Conservation (phyloP, 495 filamentous ascomycete species). For the Rhypophila decipiens region DNA sequence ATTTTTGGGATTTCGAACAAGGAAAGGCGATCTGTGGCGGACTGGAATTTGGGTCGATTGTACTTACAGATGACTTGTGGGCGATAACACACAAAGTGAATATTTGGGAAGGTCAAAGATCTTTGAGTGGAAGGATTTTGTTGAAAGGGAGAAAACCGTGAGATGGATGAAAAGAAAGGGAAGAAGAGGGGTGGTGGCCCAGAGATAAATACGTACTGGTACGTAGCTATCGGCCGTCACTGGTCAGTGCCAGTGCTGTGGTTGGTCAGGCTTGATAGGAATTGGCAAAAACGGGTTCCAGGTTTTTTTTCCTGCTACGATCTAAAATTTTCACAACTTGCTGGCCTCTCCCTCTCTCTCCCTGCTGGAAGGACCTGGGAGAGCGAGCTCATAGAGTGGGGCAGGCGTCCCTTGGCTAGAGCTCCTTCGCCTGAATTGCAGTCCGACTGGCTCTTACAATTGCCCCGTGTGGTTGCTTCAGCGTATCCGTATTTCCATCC, state of each 20-base stretch:
- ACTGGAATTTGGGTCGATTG: background rate
- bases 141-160: constrained; percentile 2
- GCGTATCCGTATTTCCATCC: no score
- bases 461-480: no score
- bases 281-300: constrained; percentile 15
- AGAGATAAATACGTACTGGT: constrained; percentile 17
- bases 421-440: constrained; percentile 16
- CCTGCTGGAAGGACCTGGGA: background rate
- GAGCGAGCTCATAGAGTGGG: constrained; percentile 19
- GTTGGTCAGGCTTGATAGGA: constrained; percentile 5
- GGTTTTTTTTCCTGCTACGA: constrained; percentile 6
- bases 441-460: no score
- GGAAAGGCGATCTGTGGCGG: no score
- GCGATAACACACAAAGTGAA: background rate
- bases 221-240: no score
- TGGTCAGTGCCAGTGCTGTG: no score
- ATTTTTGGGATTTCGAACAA: constrained; percentile 7
- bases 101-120: background rate
- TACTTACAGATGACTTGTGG: constrained; percentile 1
- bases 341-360: background rate
- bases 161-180: constrained; percentile 5
- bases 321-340: constrained; percentile 28
- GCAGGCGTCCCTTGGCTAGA: constrained; percentile 20
- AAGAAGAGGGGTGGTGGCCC: constrained; percentile 13
- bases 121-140: constrained; percentile 3